These are phyloP conservation scores for Fraxinus platypoda DNA, from an alignment of 305 asterid species.

Conservation along the genomic window DNA sequence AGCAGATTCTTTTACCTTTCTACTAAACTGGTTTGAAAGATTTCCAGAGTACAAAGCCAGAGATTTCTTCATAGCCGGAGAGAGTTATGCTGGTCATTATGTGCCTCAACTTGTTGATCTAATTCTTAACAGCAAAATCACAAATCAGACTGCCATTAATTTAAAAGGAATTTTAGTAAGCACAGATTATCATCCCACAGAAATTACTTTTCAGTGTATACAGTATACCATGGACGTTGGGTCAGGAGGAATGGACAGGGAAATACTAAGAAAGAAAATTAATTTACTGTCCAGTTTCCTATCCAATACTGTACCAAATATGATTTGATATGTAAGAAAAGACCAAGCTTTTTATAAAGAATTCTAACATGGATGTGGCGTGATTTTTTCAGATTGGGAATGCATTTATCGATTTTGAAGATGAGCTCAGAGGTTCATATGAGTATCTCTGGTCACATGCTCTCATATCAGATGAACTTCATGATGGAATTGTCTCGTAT, in stretches of 20 bases:
- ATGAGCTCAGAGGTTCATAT: conserved; percentile 2
- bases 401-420: conserved; percentile 26
- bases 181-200: background rate
- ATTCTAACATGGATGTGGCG: background rate
- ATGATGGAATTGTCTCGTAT: conserved; percentile 29
- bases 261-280: background rate
- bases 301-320: background rate
- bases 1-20: conserved; percentile 34
- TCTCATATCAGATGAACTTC: conserved; percentile 33
- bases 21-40: conserved; percentile 43
- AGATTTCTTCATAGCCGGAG: conserved; percentile 40
- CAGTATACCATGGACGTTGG: background rate
- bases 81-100: conserved; percentile 44
- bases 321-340: background rate
- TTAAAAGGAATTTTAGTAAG: conserved; percentile 40
- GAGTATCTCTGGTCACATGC: conserved; percentile 35
- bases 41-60: conserved; percentile 33
- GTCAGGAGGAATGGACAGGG: background rate
- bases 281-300: background rate
- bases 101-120: conserved; percentile 40
- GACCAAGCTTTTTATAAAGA: background rate
- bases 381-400: conserved; percentile 34
- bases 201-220: background rate
- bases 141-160: conserved; percentile 30
- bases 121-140: conserved; percentile 33